Percentiles rank a stretch among this genome's conserved stretches.
Conservation (phyloP, 768 basidiomycete genomes). For the Lactarius quietus region DNA sequence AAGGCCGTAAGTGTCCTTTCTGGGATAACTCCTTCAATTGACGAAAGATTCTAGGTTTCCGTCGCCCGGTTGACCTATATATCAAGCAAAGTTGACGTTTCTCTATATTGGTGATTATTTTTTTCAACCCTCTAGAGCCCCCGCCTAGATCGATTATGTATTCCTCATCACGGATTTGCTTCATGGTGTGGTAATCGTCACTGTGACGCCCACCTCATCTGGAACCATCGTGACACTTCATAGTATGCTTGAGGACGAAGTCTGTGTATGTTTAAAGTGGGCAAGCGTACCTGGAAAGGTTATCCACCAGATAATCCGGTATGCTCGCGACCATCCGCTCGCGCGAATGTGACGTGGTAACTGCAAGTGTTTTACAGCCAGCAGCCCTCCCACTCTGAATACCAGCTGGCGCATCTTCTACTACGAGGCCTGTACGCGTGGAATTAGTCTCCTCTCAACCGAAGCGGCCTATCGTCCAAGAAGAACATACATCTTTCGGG, state of each 20-base stretch:
- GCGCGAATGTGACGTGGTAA: constrained; percentile 76
- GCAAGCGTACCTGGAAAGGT: constrained; percentile 59
- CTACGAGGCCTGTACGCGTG: constrained; percentile 58
- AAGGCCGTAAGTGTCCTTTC: constrained; percentile 51
- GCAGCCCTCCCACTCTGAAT: constrained; percentile 75
- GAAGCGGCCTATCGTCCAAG: background rate
- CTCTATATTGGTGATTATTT: background rate
- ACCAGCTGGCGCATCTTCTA: constrained; percentile 91
- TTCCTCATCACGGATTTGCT: no score
- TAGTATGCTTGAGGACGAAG: background rate
- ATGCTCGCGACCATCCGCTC: constrained; percentile 60
- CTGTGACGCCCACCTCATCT: no score
- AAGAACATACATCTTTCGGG: constrained; percentile 51
- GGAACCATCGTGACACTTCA: constrained; percentile 34
- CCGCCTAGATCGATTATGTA: no score
- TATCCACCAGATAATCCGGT: constrained; percentile 65
- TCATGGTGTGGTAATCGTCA: no score
- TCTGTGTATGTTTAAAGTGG: background rate
- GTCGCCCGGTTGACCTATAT: constrained; percentile 27
- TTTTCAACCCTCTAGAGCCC: background rate
- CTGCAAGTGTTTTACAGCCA: constrained; percentile 79
- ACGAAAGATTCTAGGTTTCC: constrained; percentile 21
- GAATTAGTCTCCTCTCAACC: constrained; percentile 3
- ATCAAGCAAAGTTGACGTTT: constrained; percentile 10
- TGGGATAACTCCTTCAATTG: background rate